Conservation (phyloP, 495 filamentous ascomycete species). For the Glarea lozoyensis region DNA sequence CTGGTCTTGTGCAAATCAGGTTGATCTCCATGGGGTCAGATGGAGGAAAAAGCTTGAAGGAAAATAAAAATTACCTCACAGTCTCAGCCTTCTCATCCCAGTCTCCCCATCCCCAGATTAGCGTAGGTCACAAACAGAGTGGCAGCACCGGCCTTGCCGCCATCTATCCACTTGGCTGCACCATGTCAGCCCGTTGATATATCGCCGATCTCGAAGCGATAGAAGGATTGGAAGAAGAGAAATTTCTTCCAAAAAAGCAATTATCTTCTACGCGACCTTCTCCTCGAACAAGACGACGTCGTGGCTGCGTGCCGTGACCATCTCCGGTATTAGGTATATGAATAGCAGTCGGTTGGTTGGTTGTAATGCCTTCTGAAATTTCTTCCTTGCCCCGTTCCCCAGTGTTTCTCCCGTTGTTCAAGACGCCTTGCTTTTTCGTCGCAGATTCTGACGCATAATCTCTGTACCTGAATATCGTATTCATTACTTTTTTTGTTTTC, state of each 20-base stretch:
- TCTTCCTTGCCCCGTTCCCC: background rate
- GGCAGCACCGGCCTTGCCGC: background rate
- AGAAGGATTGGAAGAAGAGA: slow-evolving; percentile 1
- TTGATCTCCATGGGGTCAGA: no score
- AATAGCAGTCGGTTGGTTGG: background rate
- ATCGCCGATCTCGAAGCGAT: no score
- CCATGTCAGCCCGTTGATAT: no score
- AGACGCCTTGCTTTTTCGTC: no score
- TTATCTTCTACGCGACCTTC: background rate
- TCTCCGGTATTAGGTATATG: background rate
- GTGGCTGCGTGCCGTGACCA: background rate
- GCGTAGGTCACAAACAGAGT: slow-evolving; percentile 2
- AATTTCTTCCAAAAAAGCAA: slow-evolving; percentile 1
- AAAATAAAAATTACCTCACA: slow-evolving; percentile 16
- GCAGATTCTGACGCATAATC: no score
- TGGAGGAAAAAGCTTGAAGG: slow-evolving; percentile 13
- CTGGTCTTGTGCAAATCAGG: no score
- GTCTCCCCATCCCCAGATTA: slow-evolving; percentile 8
- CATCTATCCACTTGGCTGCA: no score
- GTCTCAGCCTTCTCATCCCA: slow-evolving; percentile 8
- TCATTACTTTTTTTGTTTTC: no score
- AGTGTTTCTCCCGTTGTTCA: background rate
- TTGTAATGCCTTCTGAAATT: background rate
- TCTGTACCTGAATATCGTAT: no score
- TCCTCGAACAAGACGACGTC: background rate